Percentiles rank a stretch among this genome's conserved stretches.
These are phyloP conservation scores for Boletus rufocinnamomeus DNA, from an alignment of 768 basidiomycete genomes.

Conservation along the genomic window DNA sequence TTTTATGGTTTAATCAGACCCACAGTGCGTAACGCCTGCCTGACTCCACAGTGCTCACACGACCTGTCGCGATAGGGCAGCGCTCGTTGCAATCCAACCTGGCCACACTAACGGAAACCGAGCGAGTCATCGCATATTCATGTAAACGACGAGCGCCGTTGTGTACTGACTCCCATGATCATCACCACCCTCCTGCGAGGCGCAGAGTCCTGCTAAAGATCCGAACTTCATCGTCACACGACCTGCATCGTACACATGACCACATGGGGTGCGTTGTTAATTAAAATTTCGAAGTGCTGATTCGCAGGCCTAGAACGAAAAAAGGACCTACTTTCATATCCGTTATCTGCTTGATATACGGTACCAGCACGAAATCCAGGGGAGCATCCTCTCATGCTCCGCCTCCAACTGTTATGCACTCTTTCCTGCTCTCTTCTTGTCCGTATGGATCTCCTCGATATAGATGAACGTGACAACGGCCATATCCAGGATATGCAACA, in stretches of 20 bases:
- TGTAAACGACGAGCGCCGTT: neutral
- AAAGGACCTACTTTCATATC: neutral
- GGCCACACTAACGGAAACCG: neutral
- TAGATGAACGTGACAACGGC: neutral
- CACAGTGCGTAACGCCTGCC: too few species aligned
- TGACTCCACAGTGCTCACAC: conserved; percentile 18
- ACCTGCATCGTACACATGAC: conserved; percentile 8
- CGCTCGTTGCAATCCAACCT: neutral
- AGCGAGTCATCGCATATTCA: neutral
- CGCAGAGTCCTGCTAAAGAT: neutral
- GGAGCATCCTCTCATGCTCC: neutral
- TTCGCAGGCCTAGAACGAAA: neutral
- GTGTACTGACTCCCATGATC: too few species aligned
- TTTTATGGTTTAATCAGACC: conserved; percentile 4
- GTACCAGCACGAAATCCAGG: neutral
- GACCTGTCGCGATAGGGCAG: neutral
- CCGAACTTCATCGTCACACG: conserved; percentile 18
- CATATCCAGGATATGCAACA: neutral
- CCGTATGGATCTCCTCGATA: conserved; percentile 1
- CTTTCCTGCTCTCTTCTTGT: neutral
- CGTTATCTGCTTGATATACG: neutral
- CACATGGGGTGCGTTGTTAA: neutral
- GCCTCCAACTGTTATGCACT: neutral
- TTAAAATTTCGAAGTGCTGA: neutral
- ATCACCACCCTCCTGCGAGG: too few species aligned